Base-by-base conservation (phyloP, 306 rosid species). In the Castanea sativa region DNA sequence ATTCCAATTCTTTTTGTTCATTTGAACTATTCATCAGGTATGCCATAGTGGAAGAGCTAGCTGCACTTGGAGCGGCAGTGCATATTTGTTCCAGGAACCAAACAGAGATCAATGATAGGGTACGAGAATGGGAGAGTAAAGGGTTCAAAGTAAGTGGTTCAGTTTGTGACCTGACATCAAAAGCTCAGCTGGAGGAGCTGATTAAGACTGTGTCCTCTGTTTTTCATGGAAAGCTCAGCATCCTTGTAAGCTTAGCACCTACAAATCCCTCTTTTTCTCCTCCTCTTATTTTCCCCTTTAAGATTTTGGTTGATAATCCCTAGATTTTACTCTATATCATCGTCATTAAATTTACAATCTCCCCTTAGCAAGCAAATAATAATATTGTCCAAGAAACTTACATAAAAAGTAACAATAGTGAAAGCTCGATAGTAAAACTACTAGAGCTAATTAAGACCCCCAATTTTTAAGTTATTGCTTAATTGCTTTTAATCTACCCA, bases 1-100 rank as follows among this genome's bases (percentile, higher is more conserved):
- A 33, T 1, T 3, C 59, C 6, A 6, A 23, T 12, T 49, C 3
- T 56, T 2, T 27, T n/a, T 33, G 38, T 33, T 33, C 38, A 33
- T 35, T 57, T 38, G 49, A 20, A 15, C 61, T 7, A 27, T 27
- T 74, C 0, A 12, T 69, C 51, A 88, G 90, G 58, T 76, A 76
- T 32, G 84, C 87, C 30, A 80, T 85, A 38, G 88, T 84, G n/a
- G 87, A 89, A 78, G 87, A 86, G 41, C 79, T 89, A 4, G 92
- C 88, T 0, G 82, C 70, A 9, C 80, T 86, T 20, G 88, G 88
- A 8, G 90, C 88, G 2, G 29, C 21, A 0, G 88, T 89, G 5
- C 88, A 84, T 45, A 82, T 85, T 2, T 89, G 92, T 73, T 74
- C 88, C 3, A 79, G 90, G 10, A 86, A 76, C 79, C 78, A 80